Evolutionary conservation across 495 filamentous ascomycete species (phyloP).

Genomic region (Aspergillus steynii): DNA sequence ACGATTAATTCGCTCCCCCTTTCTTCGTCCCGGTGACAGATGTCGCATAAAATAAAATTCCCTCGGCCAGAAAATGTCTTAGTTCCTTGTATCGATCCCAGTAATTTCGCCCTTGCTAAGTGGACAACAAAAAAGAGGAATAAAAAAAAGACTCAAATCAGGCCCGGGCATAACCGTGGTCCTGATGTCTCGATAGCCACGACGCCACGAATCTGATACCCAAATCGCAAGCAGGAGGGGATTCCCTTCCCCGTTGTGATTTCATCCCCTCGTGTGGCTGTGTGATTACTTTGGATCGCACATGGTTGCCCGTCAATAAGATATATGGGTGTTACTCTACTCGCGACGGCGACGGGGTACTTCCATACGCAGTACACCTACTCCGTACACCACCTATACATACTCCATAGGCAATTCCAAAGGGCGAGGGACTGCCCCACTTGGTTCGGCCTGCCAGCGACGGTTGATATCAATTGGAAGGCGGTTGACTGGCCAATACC

Average conservation of each 20-base stretch:
- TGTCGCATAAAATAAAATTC: neutral
- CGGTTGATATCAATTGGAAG: too few relatives aligned
- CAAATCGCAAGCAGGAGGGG: neutral
- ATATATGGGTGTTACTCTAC: too few relatives aligned
- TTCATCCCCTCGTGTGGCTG: too few relatives aligned
- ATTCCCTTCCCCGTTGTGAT: too few relatives aligned
- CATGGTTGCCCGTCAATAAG: too few relatives aligned
- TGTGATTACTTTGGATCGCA: too few relatives aligned
- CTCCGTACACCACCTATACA: neutral
- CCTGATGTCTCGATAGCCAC: slow-evolving; percentile 7
- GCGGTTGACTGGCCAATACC: too few relatives aligned
- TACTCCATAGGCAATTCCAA: neutral
- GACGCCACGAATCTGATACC: slow-evolving; percentile 5
- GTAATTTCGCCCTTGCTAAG: too few relatives aligned
- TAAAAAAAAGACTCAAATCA: neutral
- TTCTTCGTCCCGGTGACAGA: neutral
- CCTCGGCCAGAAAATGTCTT: neutral
- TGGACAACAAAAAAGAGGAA: neutral
- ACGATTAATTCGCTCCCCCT: neutral
- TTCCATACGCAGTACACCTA: too few relatives aligned
- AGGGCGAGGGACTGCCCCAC: too few relatives aligned
- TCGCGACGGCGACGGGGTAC: too few relatives aligned
- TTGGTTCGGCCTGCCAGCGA: too few relatives aligned
- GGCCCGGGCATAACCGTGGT: slow-evolving; percentile 5
- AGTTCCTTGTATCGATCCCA: neutral